Base-by-base conservation (phyloP, 352 stramenopile species). In the Pythium diclinum region DNA sequence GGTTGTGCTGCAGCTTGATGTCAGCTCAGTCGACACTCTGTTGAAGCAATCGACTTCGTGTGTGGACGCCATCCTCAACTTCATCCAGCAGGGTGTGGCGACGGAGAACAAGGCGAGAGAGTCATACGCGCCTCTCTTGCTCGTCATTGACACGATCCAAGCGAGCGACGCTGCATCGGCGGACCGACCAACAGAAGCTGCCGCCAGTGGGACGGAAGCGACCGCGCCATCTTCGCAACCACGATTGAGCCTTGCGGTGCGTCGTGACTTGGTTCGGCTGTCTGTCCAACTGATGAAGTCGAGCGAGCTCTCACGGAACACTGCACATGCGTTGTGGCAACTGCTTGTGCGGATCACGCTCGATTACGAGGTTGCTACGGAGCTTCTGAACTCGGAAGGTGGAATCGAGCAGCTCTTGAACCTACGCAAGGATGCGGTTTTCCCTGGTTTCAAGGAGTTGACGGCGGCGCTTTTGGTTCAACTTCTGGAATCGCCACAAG, bases 401-500 rank as follows among this genome's bases (percentile, higher is more conserved):
- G 87, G 84, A 6, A 48, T 93, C 33, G 83, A 94, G 55, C 66
- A 74, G 54, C 65, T 91, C 17, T 56, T 96, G 21, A 74, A 75
- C 51, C 71, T 94, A 30, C 63, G 65, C 6, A 59, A 78, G 34
- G 63, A 54, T 30, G 69, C 72, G 17, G 69, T 80, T 32, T 96
- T 94, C 36, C 38, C 59, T 11, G 83, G 82, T 11, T 96, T 94
- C 53, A 79, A 85, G 59, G 81, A 96, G 33, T 44, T 96, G 30
- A 91, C 85, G 0, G 81, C 79, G 16, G 72, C 75, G 14, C 61
- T 96, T 19, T 61, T 96, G 3, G 87, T 83, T 14, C 85, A 93
- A 48, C 69, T 84, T 8, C 68, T 96, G 30, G 85, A 94, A 61
- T 94, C 87, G 5, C 87, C 87, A 3, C 80, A 92, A 60, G 83